Evolutionary conservation across 768 basidiomycete genomes (phyloP), one percentile per base, ranked within the genome.

Genomic region (Mycena haematopus): DNA sequence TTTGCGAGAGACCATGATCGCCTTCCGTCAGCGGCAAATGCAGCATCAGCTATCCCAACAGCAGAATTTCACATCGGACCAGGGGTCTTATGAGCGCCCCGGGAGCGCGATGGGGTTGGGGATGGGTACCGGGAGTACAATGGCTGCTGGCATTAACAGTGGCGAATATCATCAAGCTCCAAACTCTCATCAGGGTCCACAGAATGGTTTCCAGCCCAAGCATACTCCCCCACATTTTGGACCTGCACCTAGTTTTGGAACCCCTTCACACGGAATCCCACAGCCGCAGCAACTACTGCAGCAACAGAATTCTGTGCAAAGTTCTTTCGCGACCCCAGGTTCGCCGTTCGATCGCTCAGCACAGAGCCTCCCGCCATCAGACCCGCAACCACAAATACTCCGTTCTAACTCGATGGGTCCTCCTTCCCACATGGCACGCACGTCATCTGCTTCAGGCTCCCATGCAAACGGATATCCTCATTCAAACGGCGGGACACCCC

Each of bases 351-450:
- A 62, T 25, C 57, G 61, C 19, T 50, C 65, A n/a, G 36, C 44
- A 29, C 58, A 55, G 21, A 42, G 53, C 22, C 58, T 59, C 7
- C 52, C 62, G 47, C 52, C 57, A n/a, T 56, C 55, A 8, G 65
- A 67, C 9, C 17, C 58, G 14, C 65, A 38, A 35, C 47, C 61
- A 22, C 58, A 52, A 45, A 58, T 54, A 5, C 46, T 63, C 31
- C 65, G 65, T 19, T 66, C 65, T 21, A 67, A 63, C 22, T 47
- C 62, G 6, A 67, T 67, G 62, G 65, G 62, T 11, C 65, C 65
- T 7, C 65, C 61, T 10, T 33, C 58, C 19, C 50, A 33, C 3
- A 24, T 66, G 29, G 22, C 57, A 44, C 65, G 65, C 50, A 52
- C 65, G 1, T 38, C 61, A 5, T 66, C 65, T 19, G 63, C 63